These are phyloP conservation scores for Apium graveolens DNA, from an alignment of 129 eudicot genomes.

Conservation along the genomic window DNA sequence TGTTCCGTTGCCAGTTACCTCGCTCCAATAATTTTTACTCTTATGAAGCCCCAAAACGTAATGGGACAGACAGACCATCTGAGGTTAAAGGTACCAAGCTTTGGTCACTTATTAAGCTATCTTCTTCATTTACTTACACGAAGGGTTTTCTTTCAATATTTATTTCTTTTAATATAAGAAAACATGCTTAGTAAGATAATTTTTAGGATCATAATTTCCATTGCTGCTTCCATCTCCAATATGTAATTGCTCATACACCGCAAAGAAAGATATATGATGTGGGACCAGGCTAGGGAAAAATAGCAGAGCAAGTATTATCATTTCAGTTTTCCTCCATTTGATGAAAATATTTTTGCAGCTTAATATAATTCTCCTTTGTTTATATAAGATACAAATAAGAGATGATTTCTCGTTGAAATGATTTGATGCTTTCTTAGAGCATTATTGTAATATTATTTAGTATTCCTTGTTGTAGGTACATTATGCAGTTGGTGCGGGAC, in stretches of 20 bases:
- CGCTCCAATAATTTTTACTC: conserved; percentile 62
- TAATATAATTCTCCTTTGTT: not conserved
- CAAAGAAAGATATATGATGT: not conserved
- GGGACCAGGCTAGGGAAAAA: not conserved
- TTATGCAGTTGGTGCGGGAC: conserved; percentile 94
- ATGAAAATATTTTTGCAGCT: not conserved
- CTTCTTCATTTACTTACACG: not conserved
- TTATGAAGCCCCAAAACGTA: conserved; percentile 42
- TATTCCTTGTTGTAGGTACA: conserved; percentile 37
- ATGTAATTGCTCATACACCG: not conserved
- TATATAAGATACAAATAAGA: not conserved
- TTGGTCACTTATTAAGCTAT: not conserved
- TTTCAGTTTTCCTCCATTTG: not conserved
- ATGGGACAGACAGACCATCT: conserved; percentile 58
- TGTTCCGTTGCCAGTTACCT: conserved; percentile 75
- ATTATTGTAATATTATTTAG: not conserved
- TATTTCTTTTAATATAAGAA: not conserved
- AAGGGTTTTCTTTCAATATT: not conserved
- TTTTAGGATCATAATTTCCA: not conserved
- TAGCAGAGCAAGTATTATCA: not conserved
- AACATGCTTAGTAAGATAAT: not conserved
- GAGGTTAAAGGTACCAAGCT: conserved; percentile 42
- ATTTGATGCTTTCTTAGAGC: not conserved
- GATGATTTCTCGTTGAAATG: not conserved
- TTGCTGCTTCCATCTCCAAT: not conserved